Conservation (phyloP, 148 eudicot genomes). For the Salicornia ramosissima region DNA sequence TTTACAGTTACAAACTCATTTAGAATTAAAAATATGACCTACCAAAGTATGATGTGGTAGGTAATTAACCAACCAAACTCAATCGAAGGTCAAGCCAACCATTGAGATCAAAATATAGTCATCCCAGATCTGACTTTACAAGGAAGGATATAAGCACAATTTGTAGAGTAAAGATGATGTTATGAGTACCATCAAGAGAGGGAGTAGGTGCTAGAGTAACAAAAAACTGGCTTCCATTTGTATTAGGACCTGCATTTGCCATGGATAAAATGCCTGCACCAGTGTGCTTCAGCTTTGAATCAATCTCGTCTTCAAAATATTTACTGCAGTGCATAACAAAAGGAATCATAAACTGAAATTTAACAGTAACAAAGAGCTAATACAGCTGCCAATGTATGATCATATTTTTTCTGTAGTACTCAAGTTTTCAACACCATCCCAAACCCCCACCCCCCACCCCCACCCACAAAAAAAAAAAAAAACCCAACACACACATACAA, state of each 20-base stretch:
- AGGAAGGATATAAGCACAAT: neutral
- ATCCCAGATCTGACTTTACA: neutral
- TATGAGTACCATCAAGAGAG: constrained; percentile 70
- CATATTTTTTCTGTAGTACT: too few species aligned
- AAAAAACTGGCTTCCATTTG: constrained; percentile 95
- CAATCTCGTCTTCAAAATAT: constrained; percentile 82
- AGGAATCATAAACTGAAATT: constrained; percentile 12
- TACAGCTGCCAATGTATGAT: neutral
- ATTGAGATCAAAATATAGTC: neutral
- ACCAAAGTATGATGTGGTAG: neutral
- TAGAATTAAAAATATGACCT: neutral
- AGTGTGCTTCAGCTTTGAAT: constrained; percentile 69
- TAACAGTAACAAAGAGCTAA: neutral
- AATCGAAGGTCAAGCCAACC: neutral
- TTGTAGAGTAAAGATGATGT: neutral
- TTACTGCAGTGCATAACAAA: constrained; percentile 39
- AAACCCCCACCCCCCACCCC: too few species aligned
- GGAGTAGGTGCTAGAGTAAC: constrained; percentile 81
- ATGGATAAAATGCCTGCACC: constrained; percentile 94
- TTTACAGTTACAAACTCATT: neutral
- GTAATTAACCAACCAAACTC: neutral
- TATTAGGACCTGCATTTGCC: constrained; percentile 99
- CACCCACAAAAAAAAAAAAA: too few species aligned
- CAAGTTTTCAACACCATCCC: too few species aligned
- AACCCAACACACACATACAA: too few species aligned